Evolutionary conservation across 108 stramenopile species (phyloP).

Genomic region (Mediolabrus comicus): DNA sequence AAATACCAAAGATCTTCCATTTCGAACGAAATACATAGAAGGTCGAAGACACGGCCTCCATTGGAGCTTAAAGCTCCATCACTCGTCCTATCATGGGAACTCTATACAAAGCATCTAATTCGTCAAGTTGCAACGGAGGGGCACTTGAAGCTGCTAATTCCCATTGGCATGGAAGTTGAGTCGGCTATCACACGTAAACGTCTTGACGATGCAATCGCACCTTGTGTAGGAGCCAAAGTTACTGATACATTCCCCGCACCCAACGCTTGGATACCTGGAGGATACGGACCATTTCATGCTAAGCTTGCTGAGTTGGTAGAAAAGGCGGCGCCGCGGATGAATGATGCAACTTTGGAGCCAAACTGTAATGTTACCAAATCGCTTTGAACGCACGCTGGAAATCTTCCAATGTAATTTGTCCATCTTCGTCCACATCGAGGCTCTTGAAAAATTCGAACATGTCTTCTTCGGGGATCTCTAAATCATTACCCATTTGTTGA

Average conservation of each 20-base stretch:
- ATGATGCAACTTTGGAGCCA: neutral
- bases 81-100: slow-evolving; percentile 31
- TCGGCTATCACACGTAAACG: slow-evolving; percentile 22
- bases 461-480: slow-evolving; percentile 57
- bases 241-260: slow-evolving; percentile 41
- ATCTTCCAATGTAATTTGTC: slow-evolving; percentile 44
- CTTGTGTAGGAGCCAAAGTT: slow-evolving; percentile 15
- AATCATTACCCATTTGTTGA: slow-evolving; percentile 46
- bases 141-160: slow-evolving; percentile 25
- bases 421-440: slow-evolving; percentile 67
- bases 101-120: slow-evolving; percentile 48
- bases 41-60: slow-evolving; percentile 34
- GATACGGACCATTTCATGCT: slow-evolving; percentile 34
- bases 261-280: slow-evolving; percentile 50
- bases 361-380: neutral
- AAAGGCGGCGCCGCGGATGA: slow-evolving; percentile 17
- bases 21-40: slow-evolving; percentile 33
- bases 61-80: slow-evolving; percentile 35
- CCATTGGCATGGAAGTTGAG: slow-evolving; percentile 48
- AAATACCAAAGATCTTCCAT: slow-evolving; percentile 20
- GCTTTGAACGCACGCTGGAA: neutral
- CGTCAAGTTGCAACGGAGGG: slow-evolving; percentile 41
- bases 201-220: slow-evolving; percentile 32
- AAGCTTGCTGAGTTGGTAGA: slow-evolving; percentile 33
- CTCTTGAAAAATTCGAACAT: slow-evolving; percentile 58